Conservation (phyloP, 495 filamentous ascomycete genomes). For the Cryomyces minteri region DNA sequence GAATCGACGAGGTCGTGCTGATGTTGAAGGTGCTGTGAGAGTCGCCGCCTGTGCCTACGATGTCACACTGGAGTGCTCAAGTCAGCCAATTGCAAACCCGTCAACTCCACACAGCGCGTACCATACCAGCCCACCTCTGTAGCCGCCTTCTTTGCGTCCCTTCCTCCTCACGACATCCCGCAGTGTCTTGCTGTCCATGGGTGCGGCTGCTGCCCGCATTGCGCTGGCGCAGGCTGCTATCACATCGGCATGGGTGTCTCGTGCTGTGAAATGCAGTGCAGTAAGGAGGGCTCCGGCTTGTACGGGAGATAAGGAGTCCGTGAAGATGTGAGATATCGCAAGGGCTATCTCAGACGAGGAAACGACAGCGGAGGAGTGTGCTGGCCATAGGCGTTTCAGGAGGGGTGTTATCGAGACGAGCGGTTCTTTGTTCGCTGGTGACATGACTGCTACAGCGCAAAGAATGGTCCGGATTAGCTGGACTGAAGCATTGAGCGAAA, state of each 20-base stretch:
- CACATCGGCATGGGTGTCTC: slow-evolving; percentile 62
- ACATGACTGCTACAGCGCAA: too few relatives aligned
- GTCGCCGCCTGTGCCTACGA: slow-evolving; percentile 95
- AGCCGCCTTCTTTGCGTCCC: slow-evolving; percentile 45
- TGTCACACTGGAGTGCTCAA: slow-evolving; percentile 50
- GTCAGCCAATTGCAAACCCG: not conserved
- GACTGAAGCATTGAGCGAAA: too few relatives aligned
- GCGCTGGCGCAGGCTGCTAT: slow-evolving; percentile 51
- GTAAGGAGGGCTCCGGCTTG: slow-evolving; percentile 77
- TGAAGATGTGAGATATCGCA: slow-evolving; percentile 78
- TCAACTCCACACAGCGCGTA: not conserved
- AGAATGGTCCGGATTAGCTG: too few relatives aligned
- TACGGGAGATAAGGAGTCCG: slow-evolving; percentile 59
- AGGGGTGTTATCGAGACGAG: slow-evolving; percentile 44
- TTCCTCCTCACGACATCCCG: slow-evolving; percentile 34
- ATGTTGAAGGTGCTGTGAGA: slow-evolving; percentile 97
- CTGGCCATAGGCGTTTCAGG: slow-evolving; percentile 58
- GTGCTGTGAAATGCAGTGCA: slow-evolving; percentile 68
- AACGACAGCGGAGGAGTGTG: slow-evolving; percentile 31
- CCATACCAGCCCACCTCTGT: slow-evolving; percentile 25
- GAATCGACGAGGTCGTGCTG: slow-evolving; percentile 80
- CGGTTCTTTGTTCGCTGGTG: too few relatives aligned
- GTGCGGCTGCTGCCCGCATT: slow-evolving; percentile 51
- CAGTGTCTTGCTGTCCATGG: slow-evolving; percentile 42
- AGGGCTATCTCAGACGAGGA: slow-evolving; percentile 67